Evolutionary conservation across 1,284 basidiomycete genomes (phyloP), one percentile per base, ranked within the genome.

Genomic region (Ustilago lituana): DNA sequence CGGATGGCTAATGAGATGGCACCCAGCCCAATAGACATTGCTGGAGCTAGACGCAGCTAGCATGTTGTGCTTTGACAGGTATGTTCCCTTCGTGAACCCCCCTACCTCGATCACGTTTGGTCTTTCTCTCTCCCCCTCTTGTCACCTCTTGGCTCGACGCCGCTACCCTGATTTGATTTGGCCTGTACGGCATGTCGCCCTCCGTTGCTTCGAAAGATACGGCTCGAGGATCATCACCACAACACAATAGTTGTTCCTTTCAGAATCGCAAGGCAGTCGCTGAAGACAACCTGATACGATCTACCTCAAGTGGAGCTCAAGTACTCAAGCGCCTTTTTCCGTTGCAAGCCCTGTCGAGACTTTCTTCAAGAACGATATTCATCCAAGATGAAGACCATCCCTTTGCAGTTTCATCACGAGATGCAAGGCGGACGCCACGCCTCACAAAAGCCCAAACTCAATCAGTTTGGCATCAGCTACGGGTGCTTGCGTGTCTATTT

Each of bases 391-490:
- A 38, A 19, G 14, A 29, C 6, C 19, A 12, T 20, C 26, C 35
- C 20, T 15, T 23, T 43, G 45, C 32, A n/a, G 36, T 36, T 33
- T 20, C 36, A 33, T 35, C 37, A 20, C n/a, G 26, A 50, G 40
- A 57, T 45, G 54, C 46, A 50, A 54, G 49, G 55, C 17, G 50
- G 53, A 62, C 60, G 53, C 54, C 55, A 54, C 26, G 62, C 62
- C 48, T 43, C 37, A 54, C 23, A 54, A 59, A n/a, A 59, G 62
- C 59, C 62, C 62, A 65, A 65, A 55, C 62, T 59, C 51, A 58
- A 59, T 65, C 56, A 50, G 58, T 66, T 66, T 71, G 68, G 68
- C 68, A 66, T 62, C 71, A 76, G 77, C 77, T 77, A 77, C 77
- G 77, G 77, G 77, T 78, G 77, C 74, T 75, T 58, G 50, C 53